Evolutionary conservation across 2,329 filamentous ascomycete species (phyloP), one percentile per base, ranked within the genome.

Genomic region (Fusarium sp.): DNA sequence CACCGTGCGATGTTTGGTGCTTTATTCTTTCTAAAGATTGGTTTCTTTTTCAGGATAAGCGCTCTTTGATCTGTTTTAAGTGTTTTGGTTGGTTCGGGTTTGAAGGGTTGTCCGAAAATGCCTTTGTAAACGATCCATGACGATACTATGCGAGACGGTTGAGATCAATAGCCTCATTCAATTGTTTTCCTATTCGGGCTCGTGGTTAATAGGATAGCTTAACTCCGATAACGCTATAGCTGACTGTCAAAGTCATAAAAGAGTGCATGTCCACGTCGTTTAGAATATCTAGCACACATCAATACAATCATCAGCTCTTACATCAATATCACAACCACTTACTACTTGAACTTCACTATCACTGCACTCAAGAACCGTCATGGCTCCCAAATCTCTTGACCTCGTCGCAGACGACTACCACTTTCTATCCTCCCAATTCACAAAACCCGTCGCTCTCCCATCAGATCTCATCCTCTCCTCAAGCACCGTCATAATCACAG

Each of bases 401-500:
- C 43, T 74, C 3, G 11, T 55, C 4, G 59, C 73, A 3, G 51
- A 38, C 5, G 25, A 55, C 15, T 74, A 60, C 18, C 61, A 22
- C 22, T 80, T 80, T 59, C 24, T 76, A 11, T 50, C 59, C 4
- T 77, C 77, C 12, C 77, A 80, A 43, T 73, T 76, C 44, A 63
- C 74, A 43, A 77, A 70, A 22, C 56, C 72, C 3, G 44, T 69
- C 5, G 66, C 66, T 18, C 68, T 74, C 2, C 72, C 34, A n/a
- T 38, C 34, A n/a, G 29, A 30, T 7, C 29, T 3, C 46, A 67
- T 5, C 68, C 67, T n/a, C 68, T 73, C 2, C 72, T 74, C 4
- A 63, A 65, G 83, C 60, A 81, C 80, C 1, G 82, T 82, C 49
- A 83, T 88, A 43, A 77, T 88, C 16, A 87, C 85, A 0, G 86